Base-by-base conservation (phyloP, 176 grass and related monocot genomes). In the Puccinellia tenuiflora region DNA sequence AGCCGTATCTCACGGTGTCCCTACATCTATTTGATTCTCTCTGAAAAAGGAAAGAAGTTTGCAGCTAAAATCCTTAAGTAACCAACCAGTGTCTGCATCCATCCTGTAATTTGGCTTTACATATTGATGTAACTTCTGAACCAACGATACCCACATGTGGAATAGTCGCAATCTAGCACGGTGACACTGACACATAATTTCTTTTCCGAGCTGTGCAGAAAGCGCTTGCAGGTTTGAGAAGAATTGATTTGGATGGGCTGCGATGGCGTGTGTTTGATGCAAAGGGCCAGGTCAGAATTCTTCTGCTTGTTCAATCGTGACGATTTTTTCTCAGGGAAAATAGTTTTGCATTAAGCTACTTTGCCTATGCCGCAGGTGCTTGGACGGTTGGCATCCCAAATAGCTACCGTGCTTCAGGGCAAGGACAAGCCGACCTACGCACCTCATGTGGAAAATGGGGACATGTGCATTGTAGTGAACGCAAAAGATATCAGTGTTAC, bases 241-340 rank as follows among this genome's bases (percentile, higher is more conserved):
- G 93, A 87, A 99, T 99, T 59, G 88, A 92, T 57, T 87, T 99
- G 61, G 96, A 99, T 17, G 96, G 96, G 46, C 37, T 99, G 35
- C 85, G 91, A 17, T 99, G 96, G 96, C 92, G 96, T 18, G 87
- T 99, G 83, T 99, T 99, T 90, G 96, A 99, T 31, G 93, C 96
- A 59, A 99, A 96, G 86, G 91, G 93, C 18, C 96, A 99, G 87
- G 96, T 93, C 74, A 43, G 57, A 7, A 60, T 79, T 67, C 24
- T 75, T 75, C 5, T 42, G 15, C 9, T 81, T 35, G 9, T 78
- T 78, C 56, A 75, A 9, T 20, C 57, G 24, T 37, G 60, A 52
- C n/a, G 3, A 31, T 76, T 30, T 78, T 20, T 79, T 40, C 12
- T 45, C 25, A 65, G 18, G 5, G 16, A 25, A 25, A 71, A 45